Conservation (phyloP, 768 basidiomycete species). For the Polyporus arcularius region DNA sequence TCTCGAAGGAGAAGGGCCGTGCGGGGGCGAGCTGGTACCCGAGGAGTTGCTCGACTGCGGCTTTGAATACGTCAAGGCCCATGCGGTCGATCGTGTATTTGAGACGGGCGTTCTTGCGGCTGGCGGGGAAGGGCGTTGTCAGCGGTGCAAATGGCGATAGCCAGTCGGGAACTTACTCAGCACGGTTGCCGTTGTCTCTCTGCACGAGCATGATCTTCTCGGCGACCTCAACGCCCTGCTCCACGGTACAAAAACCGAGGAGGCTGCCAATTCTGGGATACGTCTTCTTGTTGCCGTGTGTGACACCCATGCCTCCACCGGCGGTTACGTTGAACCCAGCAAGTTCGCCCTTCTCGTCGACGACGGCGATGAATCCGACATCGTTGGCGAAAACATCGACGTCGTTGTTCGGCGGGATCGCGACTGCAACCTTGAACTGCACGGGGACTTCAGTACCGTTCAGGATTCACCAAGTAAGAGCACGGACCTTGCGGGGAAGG, state of each 20-base stretch:
- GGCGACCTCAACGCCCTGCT: constrained; percentile 83
- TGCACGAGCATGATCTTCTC: constrained; percentile 95
- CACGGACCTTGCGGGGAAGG: constrained; percentile 85
- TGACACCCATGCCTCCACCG: constrained; percentile 99
- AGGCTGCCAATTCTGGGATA: constrained; percentile 88
- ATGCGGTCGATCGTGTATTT: constrained; percentile 98
- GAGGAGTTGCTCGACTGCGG: constrained; percentile 86
- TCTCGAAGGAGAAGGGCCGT: constrained; percentile 78
- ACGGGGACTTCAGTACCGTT: constrained; percentile 4
- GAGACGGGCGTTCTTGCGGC: constrained; percentile 76
- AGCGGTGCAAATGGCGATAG: background rate
- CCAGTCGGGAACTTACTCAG: constrained; percentile 60
- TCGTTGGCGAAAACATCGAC: constrained; percentile 96
- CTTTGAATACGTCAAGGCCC: constrained; percentile 85
- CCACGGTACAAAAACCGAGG: constrained; percentile 90
- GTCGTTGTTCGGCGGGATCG: constrained; percentile 95
- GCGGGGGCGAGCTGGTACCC: constrained; percentile 77
- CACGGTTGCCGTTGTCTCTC: constrained; percentile 93
- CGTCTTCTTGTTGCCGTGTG: constrained; percentile 98
- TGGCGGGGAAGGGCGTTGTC: constrained; percentile 21
- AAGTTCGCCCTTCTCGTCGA: constrained; percentile 71
- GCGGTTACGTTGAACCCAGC: constrained; percentile 92
- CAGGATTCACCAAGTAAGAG: background rate
- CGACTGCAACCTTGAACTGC: constrained; percentile 96
- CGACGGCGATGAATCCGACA: constrained; percentile 94